These are phyloP conservation scores for Phalaenopsis hybrid DNA, from an alignment of 116 monocot genomes.

Conservation along the genomic window DNA sequence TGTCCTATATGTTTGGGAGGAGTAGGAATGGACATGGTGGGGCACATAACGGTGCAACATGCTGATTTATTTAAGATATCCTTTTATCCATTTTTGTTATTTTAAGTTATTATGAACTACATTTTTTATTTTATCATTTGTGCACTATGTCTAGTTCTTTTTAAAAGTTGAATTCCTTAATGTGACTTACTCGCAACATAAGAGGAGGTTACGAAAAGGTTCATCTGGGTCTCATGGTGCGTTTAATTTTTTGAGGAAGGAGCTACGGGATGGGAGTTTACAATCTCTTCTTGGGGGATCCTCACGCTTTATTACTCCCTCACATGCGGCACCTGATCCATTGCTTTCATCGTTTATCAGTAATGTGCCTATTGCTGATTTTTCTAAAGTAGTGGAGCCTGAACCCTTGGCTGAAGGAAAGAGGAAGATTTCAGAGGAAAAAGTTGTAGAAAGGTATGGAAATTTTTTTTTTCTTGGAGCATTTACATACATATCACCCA, in stretches of 20 bases:
- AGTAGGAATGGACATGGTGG: slow-evolving; percentile 70
- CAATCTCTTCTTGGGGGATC: slow-evolving; percentile 62
- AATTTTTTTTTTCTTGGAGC: neutral
- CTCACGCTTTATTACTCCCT: slow-evolving; percentile 27
- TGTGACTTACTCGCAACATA: slow-evolving; percentile 46
- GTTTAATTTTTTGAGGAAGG: slow-evolving; percentile 60
- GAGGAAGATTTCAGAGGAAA: slow-evolving; percentile 29
- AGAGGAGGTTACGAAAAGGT: slow-evolving; percentile 44
- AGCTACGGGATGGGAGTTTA: slow-evolving; percentile 57
- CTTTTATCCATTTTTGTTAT: slow-evolving; percentile 26
- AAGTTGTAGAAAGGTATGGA: slow-evolving; percentile 51
- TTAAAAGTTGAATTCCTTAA: slow-evolving; percentile 37
- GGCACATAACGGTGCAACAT: slow-evolving; percentile 74
- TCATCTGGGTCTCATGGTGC: slow-evolving; percentile 48
- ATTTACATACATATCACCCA: no score
- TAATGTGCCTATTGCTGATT: slow-evolving; percentile 38
- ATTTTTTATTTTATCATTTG: neutral
- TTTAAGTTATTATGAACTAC: neutral
- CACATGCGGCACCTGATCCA: slow-evolving; percentile 52
- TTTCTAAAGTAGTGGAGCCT: slow-evolving; percentile 31
- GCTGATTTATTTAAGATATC: slow-evolving; percentile 78
- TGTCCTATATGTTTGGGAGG: slow-evolving; percentile 64
- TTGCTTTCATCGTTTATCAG: slow-evolving; percentile 70
- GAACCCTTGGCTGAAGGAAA: slow-evolving; percentile 32
- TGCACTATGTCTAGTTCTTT: neutral